Evolutionary conservation across 257 asterid species (phyloP), one percentile per base, ranked within the genome.

Genomic region (Penstemon barbatus): DNA sequence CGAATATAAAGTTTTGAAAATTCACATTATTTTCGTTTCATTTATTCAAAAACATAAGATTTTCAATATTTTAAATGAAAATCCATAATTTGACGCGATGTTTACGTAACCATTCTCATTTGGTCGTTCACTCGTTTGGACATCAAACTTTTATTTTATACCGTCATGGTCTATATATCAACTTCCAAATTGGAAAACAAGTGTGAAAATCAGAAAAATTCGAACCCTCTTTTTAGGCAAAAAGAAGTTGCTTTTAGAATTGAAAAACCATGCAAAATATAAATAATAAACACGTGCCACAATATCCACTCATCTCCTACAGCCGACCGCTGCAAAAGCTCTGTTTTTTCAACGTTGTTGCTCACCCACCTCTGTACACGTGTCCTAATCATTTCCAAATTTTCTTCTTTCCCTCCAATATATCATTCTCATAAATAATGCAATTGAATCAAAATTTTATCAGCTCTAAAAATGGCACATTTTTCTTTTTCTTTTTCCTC

Each of bases 341-440:
- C n/a, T 9, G 38, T 57, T 71, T 82, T 86, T 79, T 87, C 93
- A 91, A 87, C 87, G 10, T 74, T 80, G 79, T 79, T 77, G 95
- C 79, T 87, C 90, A 87, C 74, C 98, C 77, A 87, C 96, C 86
- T 8, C 4, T 37, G 70, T n/a, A 83, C 81, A 86, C 88, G 89
- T 86, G 92, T 84, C 75, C 37, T 50, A 52, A 37, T 78, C 69
- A 7, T 67, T 73, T 75, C 80, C 70, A 72, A 49, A 60, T n/a
- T 60, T 78, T 59, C 70, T 70, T 61, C 74, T 40, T 72, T 71
- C 75, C 75, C 75, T 75, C 81, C 59, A 45, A 37, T 15, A 15
- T 15, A 15, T 45, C 61, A 12, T 53, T 37, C 71, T 68, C 73
- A 66, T 76, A 80, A 71, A 85, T 70, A 79, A 63, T 53, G 43